Base-by-base conservation (phyloP, 1,284 basidiomycete genomes). In the Austropuccinia psidii region DNA sequence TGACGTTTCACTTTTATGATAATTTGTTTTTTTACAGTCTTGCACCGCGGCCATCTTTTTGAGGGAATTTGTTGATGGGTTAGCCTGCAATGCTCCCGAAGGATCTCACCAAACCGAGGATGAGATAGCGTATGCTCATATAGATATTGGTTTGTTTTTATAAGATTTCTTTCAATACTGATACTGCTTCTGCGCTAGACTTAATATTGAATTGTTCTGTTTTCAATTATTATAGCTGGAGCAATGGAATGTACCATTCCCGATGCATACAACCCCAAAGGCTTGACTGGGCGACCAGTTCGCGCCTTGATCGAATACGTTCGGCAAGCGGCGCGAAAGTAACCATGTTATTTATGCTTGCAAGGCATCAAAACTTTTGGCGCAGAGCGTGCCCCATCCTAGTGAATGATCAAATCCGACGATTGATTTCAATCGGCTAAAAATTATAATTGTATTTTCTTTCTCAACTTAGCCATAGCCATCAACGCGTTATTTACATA, bases 41-140 rank as follows among this genome's bases (percentile, higher is more conserved):
- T 88, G 86, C 80, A 93, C 91, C 0, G 92, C 91, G 2, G 91
- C 92, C 4, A 83, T 93, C 50, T 94, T 95, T 87, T 84, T 95
- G 75, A 90, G 91, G 78, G 80, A 82, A 67, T 82, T 73, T 54
- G 70, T 64, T 1, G 60, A 73, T 45, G 70, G 70, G 13, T 57
- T 73, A 60, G 70, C 60, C 4, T 73, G 70, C 49, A 73, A 73
- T 45, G 70, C 70, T 24, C 39, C 49, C 29, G 70, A 55, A 43
- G 39, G 45, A 35, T 39, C 52, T n/a, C 57, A 41, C 21, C 45
- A 50, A 39, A 43, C 70, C 29, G 60, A 73, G 33, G 70, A 73
- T 52, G 19, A 21, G n/a, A 41, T 73, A 6, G 70, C 35, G 57
- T 73, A 64, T 57, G 70, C 70, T 54, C 70, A 73, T 49, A 62